A percentile compares a stretch with the other conserved stretches of the same genome.
These are phyloP conservation scores for Phaeoacremonium minimum DNA, from an alignment of 2,329 filamentous ascomycete genomes.

Conservation along the genomic window DNA sequence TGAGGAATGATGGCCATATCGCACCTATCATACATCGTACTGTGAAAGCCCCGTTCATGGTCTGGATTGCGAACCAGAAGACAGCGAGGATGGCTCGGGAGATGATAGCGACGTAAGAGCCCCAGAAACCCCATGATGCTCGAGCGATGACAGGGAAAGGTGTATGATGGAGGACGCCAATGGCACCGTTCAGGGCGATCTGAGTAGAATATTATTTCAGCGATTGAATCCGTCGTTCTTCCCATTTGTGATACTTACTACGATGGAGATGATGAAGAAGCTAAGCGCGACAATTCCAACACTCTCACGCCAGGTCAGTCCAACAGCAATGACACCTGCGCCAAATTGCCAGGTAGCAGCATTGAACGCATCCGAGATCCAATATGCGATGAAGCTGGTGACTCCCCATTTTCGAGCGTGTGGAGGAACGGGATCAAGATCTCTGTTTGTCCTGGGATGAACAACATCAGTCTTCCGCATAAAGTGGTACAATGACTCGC, in stretches of 20 bases:
- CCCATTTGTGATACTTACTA: conserved; percentile 2
- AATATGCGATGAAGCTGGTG: conserved; percentile 3
- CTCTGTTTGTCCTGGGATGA: conserved; percentile 2
- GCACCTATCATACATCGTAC: conserved; percentile 13
- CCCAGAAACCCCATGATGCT: conserved; percentile 30
- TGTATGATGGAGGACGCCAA: conserved; percentile 28
- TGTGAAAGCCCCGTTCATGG: conserved; percentile 16
- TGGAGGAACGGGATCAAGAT: conserved; percentile 2
- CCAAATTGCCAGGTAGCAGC: conserved; percentile 7
- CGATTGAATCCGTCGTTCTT: background rate
- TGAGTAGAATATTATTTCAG: background rate
- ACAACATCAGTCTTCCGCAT: no score
- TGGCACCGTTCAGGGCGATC: conserved; percentile 28
- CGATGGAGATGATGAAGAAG: conserved; percentile 9
- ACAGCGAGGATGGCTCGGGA: conserved; percentile 27
- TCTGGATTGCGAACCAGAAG: conserved; percentile 30
- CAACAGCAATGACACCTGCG: conserved; percentile 3
- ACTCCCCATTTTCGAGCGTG: conserved; percentile 1
- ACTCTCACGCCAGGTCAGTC: conserved; percentile 3
- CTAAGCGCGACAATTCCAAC: conserved; percentile 5
- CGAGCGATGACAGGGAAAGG: conserved; percentile 30
- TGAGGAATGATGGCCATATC: conserved; percentile 34
- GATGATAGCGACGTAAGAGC: conserved; percentile 24
- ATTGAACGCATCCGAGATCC: conserved; percentile 6
- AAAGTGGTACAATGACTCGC: no score